Base-by-base conservation (phyloP, 108 stramenopile genomes). In the Skeletonema marinoi region DNA sequence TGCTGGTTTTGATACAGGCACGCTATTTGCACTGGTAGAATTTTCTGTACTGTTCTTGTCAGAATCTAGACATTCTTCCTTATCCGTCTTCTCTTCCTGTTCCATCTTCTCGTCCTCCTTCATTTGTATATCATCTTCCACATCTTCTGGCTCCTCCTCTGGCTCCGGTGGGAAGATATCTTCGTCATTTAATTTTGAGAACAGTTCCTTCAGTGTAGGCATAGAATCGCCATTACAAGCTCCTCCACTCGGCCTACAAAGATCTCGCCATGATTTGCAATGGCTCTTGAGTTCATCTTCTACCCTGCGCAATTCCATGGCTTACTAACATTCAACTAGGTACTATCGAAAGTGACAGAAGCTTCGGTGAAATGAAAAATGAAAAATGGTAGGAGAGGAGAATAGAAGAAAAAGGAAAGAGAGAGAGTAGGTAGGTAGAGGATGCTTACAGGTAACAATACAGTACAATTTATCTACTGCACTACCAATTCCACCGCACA, bases 221-320 rank as follows among this genome's bases (percentile, higher is more conserved):
- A 84, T 41, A 38, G 21, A 3, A 21, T 19, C 65, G 38, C 19
- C 32, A 19, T 35, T 38, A 13, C 65, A 25, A 12, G 14, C 42
- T 21, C 50, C 66, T 35, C 60, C 33, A 12, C 70, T 25, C 63
- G 74, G 68, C 36, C 32, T 36, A 14, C 90, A 79, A 10, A 88
- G 32, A 6, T 81, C 63, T 50, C 89, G 85, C 81, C 88, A 91
- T 46, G 75, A 63, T 9, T 13, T 32, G 44, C 69, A 48, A 17
- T 89, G 46, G 12, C 78, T 75, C 31, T 84, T 63, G 31, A 88
- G 39, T 14, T 77, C 75, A 62, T 86, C 75, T 71, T 91, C 88
- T n/a, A 82, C 77, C 44, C 64, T 80, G 68, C 88, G 80, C 5
- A 91, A 78, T 54, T 91, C 90, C 90, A 89, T 89, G 54, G 2